Base-by-base conservation (phyloP, 495 filamentous ascomycete genomes). In the Penicillium malachiteum region DNA sequence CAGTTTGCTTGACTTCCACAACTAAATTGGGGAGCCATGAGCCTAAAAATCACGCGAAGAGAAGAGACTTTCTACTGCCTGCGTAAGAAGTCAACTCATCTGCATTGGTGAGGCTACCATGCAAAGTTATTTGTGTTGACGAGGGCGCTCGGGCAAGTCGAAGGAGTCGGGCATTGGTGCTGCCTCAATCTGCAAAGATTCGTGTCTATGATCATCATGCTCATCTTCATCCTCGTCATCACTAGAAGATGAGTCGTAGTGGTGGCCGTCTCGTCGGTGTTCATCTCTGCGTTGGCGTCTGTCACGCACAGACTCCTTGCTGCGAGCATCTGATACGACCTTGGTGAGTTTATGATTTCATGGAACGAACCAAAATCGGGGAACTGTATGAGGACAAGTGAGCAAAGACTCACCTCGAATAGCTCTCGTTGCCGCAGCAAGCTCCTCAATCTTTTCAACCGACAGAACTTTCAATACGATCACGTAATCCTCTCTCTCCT, bases 381-480 rank as follows among this genome's bases (percentile, higher is more conserved):
- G n/a, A n/a, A n/a, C n/a, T n/a, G n/a, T n/a, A n/a, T n/a, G n/a
- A n/a, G n/a, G 10, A 46, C 30, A 6, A 14, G 43, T 11, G 6
- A 9, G 13, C 54, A n/a, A 35, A 56, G 39, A 37, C 70, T 60
- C 76, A 91, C 89, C 88, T 86, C 90, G 80, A 46, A 95, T 81
- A 59, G 87, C 78, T 47, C 85, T 82, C 1, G 91, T 96, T 30
- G 84, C 86, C 42, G 82, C 79, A 11, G 90, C 88, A 64, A 90
- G 88, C 3, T 77, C 83, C 65, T 94, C 86, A 44, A 96, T 91
- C 61, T 96, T 89, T 52, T 92, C 88, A 71, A 87, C 88, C 21
- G 77, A 84, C 62, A 96, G 65, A 14, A 94, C 90, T 37, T 90
- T 75, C 54, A 94, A 71, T 5, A 94, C 90, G 70, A 96, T 93